Conservation (phyloP, 1,284 basidiomycete genomes). For the Cutaneotrichosporon dermatis region DNA sequence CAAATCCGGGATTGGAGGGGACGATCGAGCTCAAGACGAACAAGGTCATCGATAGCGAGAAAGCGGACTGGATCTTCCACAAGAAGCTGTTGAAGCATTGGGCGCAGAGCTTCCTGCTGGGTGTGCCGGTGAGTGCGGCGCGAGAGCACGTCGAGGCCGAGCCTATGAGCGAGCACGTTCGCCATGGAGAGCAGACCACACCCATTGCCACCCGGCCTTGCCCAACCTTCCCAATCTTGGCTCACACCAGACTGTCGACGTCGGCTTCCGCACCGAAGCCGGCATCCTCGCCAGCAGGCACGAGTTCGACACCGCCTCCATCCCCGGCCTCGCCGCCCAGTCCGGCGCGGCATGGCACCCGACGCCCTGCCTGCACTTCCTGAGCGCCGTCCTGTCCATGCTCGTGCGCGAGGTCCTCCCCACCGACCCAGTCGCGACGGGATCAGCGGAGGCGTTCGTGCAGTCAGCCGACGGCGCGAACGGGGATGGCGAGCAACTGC, state of each 20-base stretch:
- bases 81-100: constrained; percentile 95
- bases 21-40: constrained; percentile 94
- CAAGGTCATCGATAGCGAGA: constrained; percentile 62
- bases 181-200: too few relatives aligned
- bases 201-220: too few relatives aligned
- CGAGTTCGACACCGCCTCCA: constrained; percentile 65
- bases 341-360: constrained; percentile 30
- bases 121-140: constrained; percentile 67
- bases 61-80: constrained; percentile 74
- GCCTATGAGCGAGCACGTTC: too few relatives aligned
- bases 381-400: constrained; percentile 33
- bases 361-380: constrained; percentile 33
- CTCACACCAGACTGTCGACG: constrained; percentile 65
- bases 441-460: constrained; percentile 6
- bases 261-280: constrained; percentile 81
- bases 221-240: not conserved
- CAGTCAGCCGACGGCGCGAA: too few relatives aligned
- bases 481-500: constrained; percentile 16
- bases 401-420: constrained; percentile 35
- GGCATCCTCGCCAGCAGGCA: constrained; percentile 63
- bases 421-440: constrained; percentile 27
- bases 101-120: constrained; percentile 89
- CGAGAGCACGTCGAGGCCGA: too few relatives aligned
- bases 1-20: constrained; percentile 38
- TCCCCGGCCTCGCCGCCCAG: constrained; percentile 50